Percentiles rank a stretch among this genome's conserved stretches.
These are phyloP conservation scores for Biscogniauxia marginata DNA, from an alignment of 2,329 filamentous ascomycete genomes.

Conservation along the genomic window DNA sequence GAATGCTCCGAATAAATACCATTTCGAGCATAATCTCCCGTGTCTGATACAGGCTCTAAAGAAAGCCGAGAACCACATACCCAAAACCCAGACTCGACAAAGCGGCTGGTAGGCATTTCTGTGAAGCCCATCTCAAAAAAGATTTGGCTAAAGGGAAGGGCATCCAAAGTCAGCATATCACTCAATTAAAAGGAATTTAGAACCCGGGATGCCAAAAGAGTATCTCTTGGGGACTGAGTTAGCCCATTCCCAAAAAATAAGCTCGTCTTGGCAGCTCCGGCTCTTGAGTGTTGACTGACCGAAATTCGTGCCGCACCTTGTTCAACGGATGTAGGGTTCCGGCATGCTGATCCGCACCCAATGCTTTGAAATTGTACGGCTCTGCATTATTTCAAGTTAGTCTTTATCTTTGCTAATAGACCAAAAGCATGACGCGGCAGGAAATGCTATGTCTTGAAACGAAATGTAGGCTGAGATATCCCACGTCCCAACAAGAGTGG, in stretches of 20 bases:
- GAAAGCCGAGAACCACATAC: not conserved
- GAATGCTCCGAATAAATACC: not conserved
- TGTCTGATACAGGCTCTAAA: not conserved
- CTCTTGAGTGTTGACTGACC: slow-evolving; percentile 33
- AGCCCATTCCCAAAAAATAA: too few species aligned
- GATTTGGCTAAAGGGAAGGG: slow-evolving; percentile 52
- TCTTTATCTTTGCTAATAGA: not conserved
- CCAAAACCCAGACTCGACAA: slow-evolving; percentile 96
- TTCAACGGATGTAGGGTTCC: slow-evolving; percentile 71
- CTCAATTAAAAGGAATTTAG: not conserved
- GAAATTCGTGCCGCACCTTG: slow-evolving; percentile 94
- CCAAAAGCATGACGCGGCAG: not conserved
- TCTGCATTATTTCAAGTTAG: slow-evolving; percentile 33
- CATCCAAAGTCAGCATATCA: not conserved
- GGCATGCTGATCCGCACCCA: slow-evolving; percentile 60
- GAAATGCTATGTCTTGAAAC: too few species aligned
- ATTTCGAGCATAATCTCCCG: not conserved
- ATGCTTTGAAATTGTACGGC: slow-evolving; percentile 55
- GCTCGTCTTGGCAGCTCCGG: too few species aligned
- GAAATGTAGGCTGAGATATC: too few species aligned
- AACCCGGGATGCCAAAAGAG: not conserved
- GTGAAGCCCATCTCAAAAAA: slow-evolving; percentile 99
- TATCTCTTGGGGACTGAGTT: too few species aligned
- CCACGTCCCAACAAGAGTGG: not conserved
- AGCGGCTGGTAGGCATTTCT: slow-evolving; percentile 79